phyloP scores from a whole-genome alignment of 371 early-diverging fungal genomes.

The Mortierella sp. region DNA sequence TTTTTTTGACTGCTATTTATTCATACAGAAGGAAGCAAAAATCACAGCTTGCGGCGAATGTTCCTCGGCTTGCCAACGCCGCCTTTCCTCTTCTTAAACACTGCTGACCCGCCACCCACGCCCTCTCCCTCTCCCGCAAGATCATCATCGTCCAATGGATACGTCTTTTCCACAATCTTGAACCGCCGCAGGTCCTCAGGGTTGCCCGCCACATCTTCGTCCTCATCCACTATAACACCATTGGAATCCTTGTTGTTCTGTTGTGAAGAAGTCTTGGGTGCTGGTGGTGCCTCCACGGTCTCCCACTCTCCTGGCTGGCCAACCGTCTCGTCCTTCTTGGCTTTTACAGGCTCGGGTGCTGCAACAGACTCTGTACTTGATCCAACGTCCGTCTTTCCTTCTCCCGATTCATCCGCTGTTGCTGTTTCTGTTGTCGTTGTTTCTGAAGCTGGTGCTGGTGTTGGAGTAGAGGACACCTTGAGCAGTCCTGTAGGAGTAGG shows the following conservation, averaged over 20 bases:
- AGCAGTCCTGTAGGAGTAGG: not conserved
- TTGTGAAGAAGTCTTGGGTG: conserved; percentile 1
- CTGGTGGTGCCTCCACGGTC: conserved; percentile 28
- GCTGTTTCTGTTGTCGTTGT: not conserved
- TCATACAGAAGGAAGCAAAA: too few species aligned
- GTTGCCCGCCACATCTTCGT: conserved; percentile 59
- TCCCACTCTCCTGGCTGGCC: conserved; percentile 56
- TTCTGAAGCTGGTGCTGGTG: not conserved
- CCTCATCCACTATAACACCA: conserved; percentile 50
- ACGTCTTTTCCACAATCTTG: conserved; percentile 71
- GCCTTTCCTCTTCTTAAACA: conserved; percentile 71
- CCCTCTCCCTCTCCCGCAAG: conserved; percentile 20
- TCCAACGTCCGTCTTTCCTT: not conserved
- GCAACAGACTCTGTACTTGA: not conserved
- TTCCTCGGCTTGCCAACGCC: conserved; percentile 53
- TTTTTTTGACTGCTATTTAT: not conserved
- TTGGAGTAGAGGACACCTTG: not conserved
- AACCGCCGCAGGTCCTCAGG: conserved; percentile 66
- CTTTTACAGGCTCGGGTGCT: not conserved
- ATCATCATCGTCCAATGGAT: conserved; percentile 36
- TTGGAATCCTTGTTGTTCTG: conserved; percentile 1
- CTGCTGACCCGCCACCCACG: conserved; percentile 24
- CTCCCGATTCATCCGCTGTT: not conserved
- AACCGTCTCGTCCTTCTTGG: conserved; percentile 31
- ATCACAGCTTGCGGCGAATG: conserved; percentile 45